Conservation (phyloP, 768 basidiomycete species). For the Calocera cornea region DNA sequence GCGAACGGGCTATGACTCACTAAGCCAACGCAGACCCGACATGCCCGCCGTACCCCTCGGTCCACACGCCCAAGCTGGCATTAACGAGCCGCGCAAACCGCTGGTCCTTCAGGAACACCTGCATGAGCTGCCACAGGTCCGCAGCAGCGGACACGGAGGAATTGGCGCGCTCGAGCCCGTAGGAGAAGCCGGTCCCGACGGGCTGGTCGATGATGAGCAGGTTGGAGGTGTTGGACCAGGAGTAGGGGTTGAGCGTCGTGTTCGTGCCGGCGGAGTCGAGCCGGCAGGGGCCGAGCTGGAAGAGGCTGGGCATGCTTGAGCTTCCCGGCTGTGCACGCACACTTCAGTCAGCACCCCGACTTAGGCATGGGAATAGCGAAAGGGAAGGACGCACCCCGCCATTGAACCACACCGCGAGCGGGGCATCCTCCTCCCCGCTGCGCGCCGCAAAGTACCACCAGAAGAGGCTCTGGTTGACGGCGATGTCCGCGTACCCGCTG, state of each 20-base stretch:
- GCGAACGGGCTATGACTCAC: background rate
- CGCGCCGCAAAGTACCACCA: slow-evolving; percentile 60
- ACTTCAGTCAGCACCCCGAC: background rate
- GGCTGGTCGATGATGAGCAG: slow-evolving; percentile 54
- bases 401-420: slow-evolving; percentile 56
- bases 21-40: slow-evolving; percentile 47
- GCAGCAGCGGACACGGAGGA: slow-evolving; percentile 41
- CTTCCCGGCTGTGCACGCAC: slow-evolving; percentile 36
- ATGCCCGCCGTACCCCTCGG: slow-evolving; percentile 57
- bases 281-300: slow-evolving; percentile 43
- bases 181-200: slow-evolving; percentile 50
- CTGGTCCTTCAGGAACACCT: slow-evolving; percentile 45
- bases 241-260: slow-evolving; percentile 39
- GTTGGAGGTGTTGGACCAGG: slow-evolving; percentile 47
- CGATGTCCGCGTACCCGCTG: slow-evolving; percentile 52
- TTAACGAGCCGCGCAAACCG: slow-evolving; percentile 37
- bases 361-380: no score
- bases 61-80: slow-evolving; percentile 46
- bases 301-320: slow-evolving; percentile 51
- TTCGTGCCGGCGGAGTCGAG: slow-evolving; percentile 40
- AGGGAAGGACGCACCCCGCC: no score
- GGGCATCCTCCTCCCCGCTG: slow-evolving; percentile 45
- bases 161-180: slow-evolving; percentile 37
- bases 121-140: slow-evolving; percentile 48
- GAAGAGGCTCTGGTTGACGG: slow-evolving; percentile 45